A percentile compares a stretch with the other conserved stretches of the same genome.
These are phyloP conservation scores for Tetrahymena elliotti DNA, from an alignment of 73 alveolate species.

Conservation along the genomic window DNA sequence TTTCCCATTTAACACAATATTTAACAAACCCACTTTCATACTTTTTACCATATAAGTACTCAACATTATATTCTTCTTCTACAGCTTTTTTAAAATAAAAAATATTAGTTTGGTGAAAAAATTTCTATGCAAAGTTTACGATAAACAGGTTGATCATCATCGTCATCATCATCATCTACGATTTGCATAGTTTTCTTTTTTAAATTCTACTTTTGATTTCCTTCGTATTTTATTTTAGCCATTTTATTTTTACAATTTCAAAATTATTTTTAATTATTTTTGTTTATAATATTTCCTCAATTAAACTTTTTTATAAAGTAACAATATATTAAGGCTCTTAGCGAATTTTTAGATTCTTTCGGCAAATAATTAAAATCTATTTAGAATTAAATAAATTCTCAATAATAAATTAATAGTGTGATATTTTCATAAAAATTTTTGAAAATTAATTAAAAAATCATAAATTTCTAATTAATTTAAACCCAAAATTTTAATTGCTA, in stretches of 20 bases:
- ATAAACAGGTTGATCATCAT: neutral
- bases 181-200: neutral
- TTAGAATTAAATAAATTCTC: too few relatives aligned
- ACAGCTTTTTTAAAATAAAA: neutral
- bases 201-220: neutral
- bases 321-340: neutral
- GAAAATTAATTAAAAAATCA: too few relatives aligned
- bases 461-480: too few relatives aligned
- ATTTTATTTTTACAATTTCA: neutral
- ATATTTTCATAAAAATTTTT: too few relatives aligned
- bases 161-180: neutral
- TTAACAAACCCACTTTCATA: neutral
- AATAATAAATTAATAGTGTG: neutral
- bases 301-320: too few relatives aligned
- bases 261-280: neutral
- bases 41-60: neutral
- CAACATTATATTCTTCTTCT: neutral
- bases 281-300: neutral
- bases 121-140: neutral
- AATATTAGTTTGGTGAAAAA: neutral
- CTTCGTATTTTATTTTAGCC: neutral
- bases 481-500: too few relatives aligned
- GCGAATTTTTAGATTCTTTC: neutral
- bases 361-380: neutral
- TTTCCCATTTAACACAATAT: neutral